These are phyloP conservation scores for Leccinum disarticulatum DNA, from an alignment of 768 basidiomycete species.

Conservation along the genomic window DNA sequence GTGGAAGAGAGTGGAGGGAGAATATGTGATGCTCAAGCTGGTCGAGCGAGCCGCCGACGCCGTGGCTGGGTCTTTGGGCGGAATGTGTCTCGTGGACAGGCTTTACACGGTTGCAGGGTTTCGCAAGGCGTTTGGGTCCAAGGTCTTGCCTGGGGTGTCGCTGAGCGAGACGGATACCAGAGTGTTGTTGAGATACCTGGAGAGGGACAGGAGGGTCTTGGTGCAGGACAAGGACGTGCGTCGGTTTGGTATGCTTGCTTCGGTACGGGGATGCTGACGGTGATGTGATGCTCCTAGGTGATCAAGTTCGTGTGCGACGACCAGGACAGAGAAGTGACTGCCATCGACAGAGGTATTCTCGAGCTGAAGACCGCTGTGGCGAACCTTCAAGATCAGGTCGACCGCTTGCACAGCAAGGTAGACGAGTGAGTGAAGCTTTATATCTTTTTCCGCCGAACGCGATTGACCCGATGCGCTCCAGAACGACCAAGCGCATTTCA, in stretches of 20 bases:
- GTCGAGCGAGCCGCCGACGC: constrained; percentile 66
- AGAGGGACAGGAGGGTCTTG: constrained; percentile 68
- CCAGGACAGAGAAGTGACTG: constrained; percentile 51
- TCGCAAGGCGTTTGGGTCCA: constrained; percentile 51
- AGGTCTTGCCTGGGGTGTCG: constrained; percentile 40
- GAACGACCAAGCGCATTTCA: constrained; percentile 66
- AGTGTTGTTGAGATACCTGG: constrained; percentile 73
- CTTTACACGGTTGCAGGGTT: constrained; percentile 66
- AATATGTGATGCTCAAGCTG: constrained; percentile 66
- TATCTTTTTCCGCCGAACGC: not conserved
- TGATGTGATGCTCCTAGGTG: constrained; percentile 45
- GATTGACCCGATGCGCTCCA: constrained; percentile 28
- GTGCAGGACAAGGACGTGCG: constrained; percentile 68
- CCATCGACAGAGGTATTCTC: constrained; percentile 81
- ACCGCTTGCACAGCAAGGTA: constrained; percentile 66
- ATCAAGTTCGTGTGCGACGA: constrained; percentile 68
- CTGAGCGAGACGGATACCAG: constrained; percentile 64
- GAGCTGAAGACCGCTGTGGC: constrained; percentile 72
- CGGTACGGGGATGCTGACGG: not conserved
- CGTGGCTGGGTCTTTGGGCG: constrained; percentile 45
- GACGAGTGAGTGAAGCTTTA: constrained; percentile 52
- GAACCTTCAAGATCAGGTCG: constrained; percentile 68
- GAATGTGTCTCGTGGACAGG: constrained; percentile 50
- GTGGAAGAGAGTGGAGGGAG: constrained; percentile 65
- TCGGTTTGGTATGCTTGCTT: constrained; percentile 1